Percentiles rank a stretch among this genome's conserved stretches.
Evolutionary conservation across 2,329 filamentous ascomycete genomes (phyloP).

Genomic region (Monosporascus sp.): DNA sequence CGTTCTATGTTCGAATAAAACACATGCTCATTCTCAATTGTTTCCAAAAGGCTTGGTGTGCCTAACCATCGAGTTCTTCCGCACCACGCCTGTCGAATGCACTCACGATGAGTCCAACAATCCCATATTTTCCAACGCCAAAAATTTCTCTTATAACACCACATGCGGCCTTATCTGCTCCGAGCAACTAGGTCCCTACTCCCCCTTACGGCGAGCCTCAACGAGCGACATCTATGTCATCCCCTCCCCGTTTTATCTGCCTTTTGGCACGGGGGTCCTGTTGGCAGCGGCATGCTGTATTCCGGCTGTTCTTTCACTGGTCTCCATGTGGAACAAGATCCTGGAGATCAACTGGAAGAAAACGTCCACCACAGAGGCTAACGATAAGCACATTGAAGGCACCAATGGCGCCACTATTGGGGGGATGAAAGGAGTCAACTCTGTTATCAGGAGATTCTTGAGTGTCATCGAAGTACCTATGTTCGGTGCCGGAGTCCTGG

Average conservation of each 20-base stretch:
- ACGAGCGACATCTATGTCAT: slow-evolving; percentile 59
- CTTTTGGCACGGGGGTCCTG: slow-evolving; percentile 54
- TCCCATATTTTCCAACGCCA: slow-evolving; percentile 27
- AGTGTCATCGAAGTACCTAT: slow-evolving; percentile 52
- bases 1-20: neutral
- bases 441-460: slow-evolving; percentile 47
- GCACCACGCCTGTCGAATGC: slow-evolving; percentile 41
- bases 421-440: slow-evolving; percentile 43
- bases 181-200: slow-evolving; percentile 40
- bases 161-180: slow-evolving; percentile 45
- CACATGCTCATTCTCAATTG: neutral
- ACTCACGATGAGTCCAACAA: slow-evolving; percentile 30
- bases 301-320: slow-evolving; percentile 55
- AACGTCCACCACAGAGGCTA: too few species aligned
- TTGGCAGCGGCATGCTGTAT: slow-evolving; percentile 60
- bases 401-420: too few species aligned
- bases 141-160: slow-evolving; percentile 38
- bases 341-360: slow-evolving; percentile 43
- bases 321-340: slow-evolving; percentile 60
- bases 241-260: slow-evolving; percentile 48
- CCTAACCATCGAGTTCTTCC: slow-evolving; percentile 60
- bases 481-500: slow-evolving; percentile 52
- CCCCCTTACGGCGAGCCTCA: slow-evolving; percentile 48
- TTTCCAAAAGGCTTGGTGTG: slow-evolving; percentile 47
- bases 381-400: too few species aligned